phyloP scores from a whole-genome alignment of 768 basidiomycete species.

The Clitopilus hobsonii region DNA sequence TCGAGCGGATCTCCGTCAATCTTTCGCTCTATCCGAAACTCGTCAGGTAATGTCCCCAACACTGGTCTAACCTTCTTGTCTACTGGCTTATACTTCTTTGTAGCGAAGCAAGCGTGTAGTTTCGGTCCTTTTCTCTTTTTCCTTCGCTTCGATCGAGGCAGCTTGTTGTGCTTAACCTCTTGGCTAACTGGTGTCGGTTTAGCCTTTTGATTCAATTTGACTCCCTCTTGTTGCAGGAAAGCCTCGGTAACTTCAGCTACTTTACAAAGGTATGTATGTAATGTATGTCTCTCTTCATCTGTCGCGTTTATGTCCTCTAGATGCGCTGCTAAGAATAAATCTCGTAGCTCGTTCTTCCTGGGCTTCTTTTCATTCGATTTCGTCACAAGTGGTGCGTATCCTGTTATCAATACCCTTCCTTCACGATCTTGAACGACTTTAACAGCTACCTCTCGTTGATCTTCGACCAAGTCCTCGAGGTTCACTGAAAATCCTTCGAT shows the following conservation, averaged over 20 bases:
- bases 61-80: conserved; percentile 21
- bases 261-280: neutral
- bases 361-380: neutral
- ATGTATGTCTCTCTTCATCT: neutral
- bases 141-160: too few relatives aligned
- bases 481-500: neutral
- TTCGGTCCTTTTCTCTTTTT: neutral
- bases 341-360: neutral
- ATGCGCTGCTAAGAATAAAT: neutral
- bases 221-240: neutral
- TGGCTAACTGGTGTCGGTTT: neutral
- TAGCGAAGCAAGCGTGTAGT: neutral
- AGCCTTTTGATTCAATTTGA: neutral
- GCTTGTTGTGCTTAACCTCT: too few relatives aligned
- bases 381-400: neutral
- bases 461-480: neutral
- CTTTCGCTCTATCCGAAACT: conserved; percentile 19
- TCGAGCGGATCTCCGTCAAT: conserved; percentile 22
- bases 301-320: neutral
- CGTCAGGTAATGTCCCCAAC: conserved; percentile 12
- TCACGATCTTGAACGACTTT: neutral
- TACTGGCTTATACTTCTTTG: conserved; percentile 26
- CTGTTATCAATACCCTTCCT: neutral
- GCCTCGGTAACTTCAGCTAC: neutral
- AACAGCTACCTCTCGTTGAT: neutral